These are phyloP conservation scores for Hemisphaericaspora nanyangensis DNA, from an alignment of 805 yeast genomes.

Conservation along the genomic window DNA sequence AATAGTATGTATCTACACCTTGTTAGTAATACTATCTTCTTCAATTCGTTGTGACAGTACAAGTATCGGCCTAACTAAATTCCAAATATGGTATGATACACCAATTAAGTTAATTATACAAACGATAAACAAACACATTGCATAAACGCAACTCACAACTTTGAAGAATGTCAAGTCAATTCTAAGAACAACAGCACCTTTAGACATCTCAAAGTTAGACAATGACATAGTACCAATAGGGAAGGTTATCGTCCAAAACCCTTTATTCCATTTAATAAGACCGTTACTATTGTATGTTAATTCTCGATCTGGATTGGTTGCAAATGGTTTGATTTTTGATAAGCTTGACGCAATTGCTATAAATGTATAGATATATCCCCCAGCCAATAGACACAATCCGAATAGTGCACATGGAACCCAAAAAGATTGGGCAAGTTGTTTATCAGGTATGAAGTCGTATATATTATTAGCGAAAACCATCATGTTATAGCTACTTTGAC, in stretches of 20 bases:
- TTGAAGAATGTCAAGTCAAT: conserved; percentile 47
- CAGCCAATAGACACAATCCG: conserved; percentile 36
- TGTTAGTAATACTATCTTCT: no score
- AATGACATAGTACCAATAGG: conserved; percentile 78
- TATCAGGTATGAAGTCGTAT: conserved; percentile 14
- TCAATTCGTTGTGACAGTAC: no score
- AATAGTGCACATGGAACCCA: conserved; percentile 17
- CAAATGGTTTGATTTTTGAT: conserved; percentile 40
- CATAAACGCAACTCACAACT: conserved; percentile 57
- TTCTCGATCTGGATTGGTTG: conserved; percentile 16
- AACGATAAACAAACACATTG: conserved; percentile 12
- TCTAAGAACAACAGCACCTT: conserved; percentile 35
- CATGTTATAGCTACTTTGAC: conserved; percentile 74
- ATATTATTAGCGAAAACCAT: conserved; percentile 47
- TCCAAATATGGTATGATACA: background rate
- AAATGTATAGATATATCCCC: conserved; percentile 48
- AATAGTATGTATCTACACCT: no score
- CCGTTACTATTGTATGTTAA: conserved; percentile 11
- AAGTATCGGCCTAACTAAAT: no score
- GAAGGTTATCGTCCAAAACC: conserved; percentile 71
- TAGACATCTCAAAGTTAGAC: conserved; percentile 49
- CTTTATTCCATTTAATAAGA: conserved; percentile 11
- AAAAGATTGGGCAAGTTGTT: conserved; percentile 24
- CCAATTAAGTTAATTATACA: conserved; percentile 6
- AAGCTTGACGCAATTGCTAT: conserved; percentile 26